Evolutionary conservation across 202 grass and related monocot species (phyloP).

Genomic region (Hordeum pubiflorum): DNA sequence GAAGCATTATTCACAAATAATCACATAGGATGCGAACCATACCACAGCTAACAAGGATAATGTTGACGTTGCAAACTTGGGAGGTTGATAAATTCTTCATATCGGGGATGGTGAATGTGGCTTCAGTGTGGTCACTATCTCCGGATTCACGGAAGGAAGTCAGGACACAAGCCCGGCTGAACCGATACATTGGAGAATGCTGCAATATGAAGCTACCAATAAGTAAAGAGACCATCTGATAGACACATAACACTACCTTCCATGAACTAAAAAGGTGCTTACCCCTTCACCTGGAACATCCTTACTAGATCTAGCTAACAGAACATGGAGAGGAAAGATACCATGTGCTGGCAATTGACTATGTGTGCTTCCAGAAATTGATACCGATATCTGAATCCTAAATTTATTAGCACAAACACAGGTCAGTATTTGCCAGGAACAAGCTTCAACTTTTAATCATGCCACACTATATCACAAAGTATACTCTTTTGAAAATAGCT

Average conservation of each 20-base stretch:
- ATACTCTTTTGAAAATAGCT: too few species aligned
- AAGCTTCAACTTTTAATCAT: background rate
- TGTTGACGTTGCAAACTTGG: conserved; percentile 36
- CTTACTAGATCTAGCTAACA: conserved; percentile 50
- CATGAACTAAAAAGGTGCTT: conserved; percentile 9
- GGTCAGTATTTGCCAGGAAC: background rate
- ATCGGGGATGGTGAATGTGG: conserved; percentile 63
- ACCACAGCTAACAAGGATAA: conserved; percentile 75
- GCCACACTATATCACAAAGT: too few species aligned
- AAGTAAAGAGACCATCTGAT: conserved; percentile 24
- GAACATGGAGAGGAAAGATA: conserved; percentile 71
- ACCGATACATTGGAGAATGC: conserved; percentile 49
- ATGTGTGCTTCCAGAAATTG: conserved; percentile 44
- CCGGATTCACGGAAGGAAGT: conserved; percentile 53
- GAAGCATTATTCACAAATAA: conserved; percentile 15
- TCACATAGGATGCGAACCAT: conserved; percentile 20
- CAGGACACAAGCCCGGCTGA: conserved; percentile 52
- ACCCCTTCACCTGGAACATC: conserved; percentile 48
- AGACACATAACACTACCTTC: conserved; percentile 10
- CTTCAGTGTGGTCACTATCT: conserved; percentile 49
- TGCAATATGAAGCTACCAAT: conserved; percentile 41
- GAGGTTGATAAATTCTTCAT: conserved; percentile 48
- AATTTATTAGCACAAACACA: conserved; percentile 20
- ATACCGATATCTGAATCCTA: conserved; percentile 72
- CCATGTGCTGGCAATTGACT: conserved; percentile 32